A percentile compares a stretch with the other conserved stretches of the same genome.
phyloP scores from a whole-genome alignment of 2,329 filamentous ascomycete genomes.

The Escovopsis sp. region DNA sequence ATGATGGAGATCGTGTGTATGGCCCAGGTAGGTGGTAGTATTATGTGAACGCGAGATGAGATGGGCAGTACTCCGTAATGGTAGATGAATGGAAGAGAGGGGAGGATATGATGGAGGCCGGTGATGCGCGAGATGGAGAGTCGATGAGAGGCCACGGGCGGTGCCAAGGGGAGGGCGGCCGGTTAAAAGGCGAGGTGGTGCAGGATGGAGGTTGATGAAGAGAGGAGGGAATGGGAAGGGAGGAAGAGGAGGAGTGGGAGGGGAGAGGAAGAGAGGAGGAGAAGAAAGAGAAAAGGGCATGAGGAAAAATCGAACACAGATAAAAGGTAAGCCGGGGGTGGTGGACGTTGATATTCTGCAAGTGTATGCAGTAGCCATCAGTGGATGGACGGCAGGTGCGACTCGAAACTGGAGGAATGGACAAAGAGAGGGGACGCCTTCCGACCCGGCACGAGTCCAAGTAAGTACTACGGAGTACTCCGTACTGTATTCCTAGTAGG shows the following conservation, averaged over 20 bases:
- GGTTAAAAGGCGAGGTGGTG: background rate
- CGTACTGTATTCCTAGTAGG: too few relatives aligned
- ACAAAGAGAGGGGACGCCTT: background rate
- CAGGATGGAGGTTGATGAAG: background rate
- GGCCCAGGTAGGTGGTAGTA: too few relatives aligned
- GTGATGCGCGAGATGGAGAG: background rate
- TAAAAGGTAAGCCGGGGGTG: background rate
- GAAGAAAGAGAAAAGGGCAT: background rate
- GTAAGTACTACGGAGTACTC: background rate
- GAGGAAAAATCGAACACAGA: background rate
- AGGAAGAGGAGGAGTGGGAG: background rate
- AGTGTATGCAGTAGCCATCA: conserved; percentile 1
- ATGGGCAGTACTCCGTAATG: background rate
- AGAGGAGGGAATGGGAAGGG: background rate
- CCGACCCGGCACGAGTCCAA: background rate
- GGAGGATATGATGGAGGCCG: background rate
- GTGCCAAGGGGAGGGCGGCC: too few relatives aligned
- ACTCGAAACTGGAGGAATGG: conserved; percentile 1
- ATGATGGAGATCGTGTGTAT: background rate
- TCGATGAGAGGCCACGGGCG: too few relatives aligned
- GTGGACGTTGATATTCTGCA: conserved; percentile 1
- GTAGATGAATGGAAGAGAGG: too few relatives aligned
- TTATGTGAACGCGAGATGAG: background rate
- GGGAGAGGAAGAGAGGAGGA: background rate
- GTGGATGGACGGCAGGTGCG: background rate